These are phyloP conservation scores for Phytopythium vexans DNA, from an alignment of 352 stramenopile species.

Conservation along the genomic window DNA sequence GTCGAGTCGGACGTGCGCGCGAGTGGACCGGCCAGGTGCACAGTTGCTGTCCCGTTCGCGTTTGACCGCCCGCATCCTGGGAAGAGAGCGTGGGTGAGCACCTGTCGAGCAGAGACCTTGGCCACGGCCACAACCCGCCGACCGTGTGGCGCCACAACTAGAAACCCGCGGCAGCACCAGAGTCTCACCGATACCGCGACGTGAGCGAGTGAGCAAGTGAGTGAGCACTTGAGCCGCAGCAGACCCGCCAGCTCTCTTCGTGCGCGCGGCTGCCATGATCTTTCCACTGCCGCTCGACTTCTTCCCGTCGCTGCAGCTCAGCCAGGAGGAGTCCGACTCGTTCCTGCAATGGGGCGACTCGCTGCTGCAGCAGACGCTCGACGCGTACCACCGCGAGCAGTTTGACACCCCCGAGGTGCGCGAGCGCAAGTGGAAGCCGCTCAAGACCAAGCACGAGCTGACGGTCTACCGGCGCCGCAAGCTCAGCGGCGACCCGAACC, in stretches of 20 bases:
- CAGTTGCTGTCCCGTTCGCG: neutral
- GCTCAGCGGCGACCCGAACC: constrained; percentile 35
- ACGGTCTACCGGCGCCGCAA: constrained; percentile 58
- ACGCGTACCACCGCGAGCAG: constrained; percentile 66
- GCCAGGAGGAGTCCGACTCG: constrained; percentile 31
- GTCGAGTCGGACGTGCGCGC: neutral
- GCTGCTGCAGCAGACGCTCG: constrained; percentile 62
- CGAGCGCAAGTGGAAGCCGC: constrained; percentile 65
- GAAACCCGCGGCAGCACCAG: neutral
- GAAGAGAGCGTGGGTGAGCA: neutral
- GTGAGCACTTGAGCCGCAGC: neutral
- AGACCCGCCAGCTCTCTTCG: no score
- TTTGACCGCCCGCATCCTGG: neutral
- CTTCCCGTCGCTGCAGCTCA: constrained; percentile 54
- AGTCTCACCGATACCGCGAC: neutral
- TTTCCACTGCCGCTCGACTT: constrained; percentile 64
- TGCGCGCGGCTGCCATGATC: constrained; percentile 13
- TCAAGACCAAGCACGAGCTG: constrained; percentile 61
- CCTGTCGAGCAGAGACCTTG: neutral
- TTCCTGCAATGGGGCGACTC: constrained; percentile 68
- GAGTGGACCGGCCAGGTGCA: neutral
- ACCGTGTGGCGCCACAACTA: neutral
- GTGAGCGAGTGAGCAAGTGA: neutral
- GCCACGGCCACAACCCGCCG: neutral
- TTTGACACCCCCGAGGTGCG: constrained; percentile 56